phyloP scores from a whole-genome alignment of 2,329 filamentous ascomycete species.

The Dactylellina drechsleri region DNA sequence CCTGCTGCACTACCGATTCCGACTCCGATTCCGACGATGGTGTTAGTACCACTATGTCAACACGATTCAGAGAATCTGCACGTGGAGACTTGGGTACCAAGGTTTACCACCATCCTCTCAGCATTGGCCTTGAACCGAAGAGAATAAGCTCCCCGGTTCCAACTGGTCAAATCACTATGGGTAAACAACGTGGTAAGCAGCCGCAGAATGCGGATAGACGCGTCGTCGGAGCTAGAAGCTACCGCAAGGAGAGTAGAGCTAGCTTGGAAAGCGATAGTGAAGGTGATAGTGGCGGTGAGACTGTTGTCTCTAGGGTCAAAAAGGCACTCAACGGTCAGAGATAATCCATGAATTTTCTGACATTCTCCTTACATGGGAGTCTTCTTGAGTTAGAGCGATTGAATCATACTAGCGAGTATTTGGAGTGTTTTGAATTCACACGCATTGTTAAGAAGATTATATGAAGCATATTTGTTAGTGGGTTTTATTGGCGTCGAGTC shows the following conservation, averaged over 20 bases:
- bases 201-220: constrained; percentile 30
- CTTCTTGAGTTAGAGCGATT: not conserved
- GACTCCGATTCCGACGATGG: constrained; percentile 40
- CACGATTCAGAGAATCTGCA: constrained; percentile 45
- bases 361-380: too few species aligned
- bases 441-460: not conserved
- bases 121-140: constrained; percentile 34
- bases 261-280: constrained; percentile 52
- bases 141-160: constrained; percentile 50
- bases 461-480: not conserved
- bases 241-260: constrained; percentile 47
- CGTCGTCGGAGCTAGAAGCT: constrained; percentile 30
- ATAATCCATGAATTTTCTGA: constrained; percentile 3
- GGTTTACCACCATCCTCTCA: constrained; percentile 41
- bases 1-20: constrained; percentile 51
- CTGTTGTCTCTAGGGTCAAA: constrained; percentile 43
- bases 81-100: constrained; percentile 52
- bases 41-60: constrained; percentile 35
- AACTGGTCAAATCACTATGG: constrained; percentile 35
- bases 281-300: constrained; percentile 45
- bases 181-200: constrained; percentile 42
- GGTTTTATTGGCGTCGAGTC: not conserved
- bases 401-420: not conserved
- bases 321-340: constrained; percentile 42
- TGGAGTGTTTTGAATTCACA: not conserved